phyloP scores from a whole-genome alignment of 768 basidiomycete species.

The Tulasnella sp. region DNA sequence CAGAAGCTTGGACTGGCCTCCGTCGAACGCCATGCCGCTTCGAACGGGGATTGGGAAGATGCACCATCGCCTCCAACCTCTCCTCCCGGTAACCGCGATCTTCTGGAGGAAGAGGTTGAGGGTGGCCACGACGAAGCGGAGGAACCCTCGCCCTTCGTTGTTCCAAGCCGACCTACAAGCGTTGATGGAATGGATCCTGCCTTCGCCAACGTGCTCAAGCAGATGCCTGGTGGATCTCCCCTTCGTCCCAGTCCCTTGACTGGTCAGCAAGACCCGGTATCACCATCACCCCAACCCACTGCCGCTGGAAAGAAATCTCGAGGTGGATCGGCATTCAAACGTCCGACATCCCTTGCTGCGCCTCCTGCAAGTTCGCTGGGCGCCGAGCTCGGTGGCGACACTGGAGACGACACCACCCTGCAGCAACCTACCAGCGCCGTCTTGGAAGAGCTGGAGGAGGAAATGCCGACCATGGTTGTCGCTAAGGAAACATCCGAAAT shows the following conservation, averaged over 20 bases:
- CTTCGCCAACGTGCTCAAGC: slow-evolving; percentile 73
- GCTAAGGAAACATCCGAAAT: too few species aligned
- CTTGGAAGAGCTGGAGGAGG: too few species aligned
- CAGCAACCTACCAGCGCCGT: too few species aligned
- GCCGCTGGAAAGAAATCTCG: too few species aligned
- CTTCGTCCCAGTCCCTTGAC: slow-evolving; percentile 9
- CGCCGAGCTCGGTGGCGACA: slow-evolving; percentile 41
- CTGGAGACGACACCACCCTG: too few species aligned
- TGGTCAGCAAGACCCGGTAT: too few species aligned
- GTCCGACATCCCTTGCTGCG: too few species aligned
- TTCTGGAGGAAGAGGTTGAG: slow-evolving; percentile 15
- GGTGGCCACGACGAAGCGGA: background rate
- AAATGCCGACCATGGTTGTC: too few species aligned
- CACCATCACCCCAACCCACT: too few species aligned
- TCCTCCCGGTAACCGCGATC: background rate
- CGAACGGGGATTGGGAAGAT: slow-evolving; percentile 20
- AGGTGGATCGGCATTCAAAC: too few species aligned
- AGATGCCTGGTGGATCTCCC: slow-evolving; percentile 2
- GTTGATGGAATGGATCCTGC: slow-evolving; percentile 87
- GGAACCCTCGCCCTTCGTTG: slow-evolving; percentile 36
- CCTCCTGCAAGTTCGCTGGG: slow-evolving; percentile 72
- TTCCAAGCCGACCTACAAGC: slow-evolving; percentile 52
- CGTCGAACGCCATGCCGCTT: slow-evolving; percentile 31
- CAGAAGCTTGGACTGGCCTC: slow-evolving; percentile 65
- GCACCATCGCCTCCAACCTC: background rate